These are phyloP conservation scores for Quercus bicolor DNA, from an alignment of 306 rosid species.

Conservation along the genomic window DNA sequence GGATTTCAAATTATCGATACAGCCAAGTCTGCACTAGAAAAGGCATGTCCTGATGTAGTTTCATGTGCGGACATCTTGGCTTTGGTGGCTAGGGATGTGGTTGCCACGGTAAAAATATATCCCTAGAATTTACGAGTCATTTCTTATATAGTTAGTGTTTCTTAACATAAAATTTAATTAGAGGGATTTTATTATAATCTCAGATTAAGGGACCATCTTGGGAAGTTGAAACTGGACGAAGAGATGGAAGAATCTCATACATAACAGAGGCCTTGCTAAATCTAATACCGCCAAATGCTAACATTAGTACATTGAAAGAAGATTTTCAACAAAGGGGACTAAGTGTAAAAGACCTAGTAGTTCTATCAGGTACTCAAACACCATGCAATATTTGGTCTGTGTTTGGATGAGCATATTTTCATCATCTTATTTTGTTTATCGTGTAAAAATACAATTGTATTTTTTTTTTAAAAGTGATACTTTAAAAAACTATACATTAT, in stretches of 20 bases:
- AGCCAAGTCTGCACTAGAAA: background rate
- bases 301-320: background rate
- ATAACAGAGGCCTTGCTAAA: background rate
- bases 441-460: no score
- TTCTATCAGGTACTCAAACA: background rate
- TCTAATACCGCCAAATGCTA: background rate
- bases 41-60: slow-evolving; percentile 37
- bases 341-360: background rate
- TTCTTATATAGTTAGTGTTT: background rate
- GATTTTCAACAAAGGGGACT: background rate
- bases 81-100: slow-evolving; percentile 30
- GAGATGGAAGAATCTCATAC: background rate
- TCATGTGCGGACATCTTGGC: slow-evolving; percentile 46
- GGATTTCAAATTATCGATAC: background rate
- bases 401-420: no score
- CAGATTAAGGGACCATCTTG: background rate
- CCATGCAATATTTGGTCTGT: no score
- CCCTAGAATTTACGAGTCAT: background rate
- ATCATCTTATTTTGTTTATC: no score
- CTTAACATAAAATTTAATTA: background rate
- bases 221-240: background rate
- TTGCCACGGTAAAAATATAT: slow-evolving; percentile 16
- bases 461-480: no score
- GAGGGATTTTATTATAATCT: background rate
- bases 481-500: no score